Conservation (phyloP, 139 green algal species). For the Tetraselmis chui region DNA sequence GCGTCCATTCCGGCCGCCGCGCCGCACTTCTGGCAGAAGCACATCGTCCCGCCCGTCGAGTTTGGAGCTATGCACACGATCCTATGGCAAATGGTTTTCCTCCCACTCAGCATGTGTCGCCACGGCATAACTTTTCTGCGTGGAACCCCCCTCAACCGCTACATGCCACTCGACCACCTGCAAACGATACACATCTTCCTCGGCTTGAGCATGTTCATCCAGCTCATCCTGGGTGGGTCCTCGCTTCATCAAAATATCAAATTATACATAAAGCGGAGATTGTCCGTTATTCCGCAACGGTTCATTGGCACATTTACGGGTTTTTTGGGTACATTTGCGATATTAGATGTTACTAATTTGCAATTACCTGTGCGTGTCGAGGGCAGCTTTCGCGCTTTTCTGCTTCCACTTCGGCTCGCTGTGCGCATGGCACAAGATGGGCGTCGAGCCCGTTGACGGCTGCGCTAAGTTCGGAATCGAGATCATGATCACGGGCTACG, state of each 20-base stretch:
- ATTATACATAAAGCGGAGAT: too few relatives aligned
- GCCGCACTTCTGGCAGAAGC: background rate
- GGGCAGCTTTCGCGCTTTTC: background rate
- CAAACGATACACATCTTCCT: background rate
- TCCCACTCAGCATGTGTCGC: background rate
- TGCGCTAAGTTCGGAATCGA: background rate
- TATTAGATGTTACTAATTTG: too few relatives aligned
- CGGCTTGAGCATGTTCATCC: background rate
- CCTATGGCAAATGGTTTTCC: background rate
- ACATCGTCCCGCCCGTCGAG: background rate
- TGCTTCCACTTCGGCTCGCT: background rate
- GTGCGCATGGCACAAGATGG: background rate
- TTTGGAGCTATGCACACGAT: background rate
- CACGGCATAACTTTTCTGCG: background rate
- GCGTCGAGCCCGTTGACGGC: background rate
- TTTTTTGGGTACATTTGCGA: too few relatives aligned
- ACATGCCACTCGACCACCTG: background rate
- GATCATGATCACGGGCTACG: background rate
- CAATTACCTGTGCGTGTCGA: too few relatives aligned
- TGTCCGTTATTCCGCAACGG: too few relatives aligned
- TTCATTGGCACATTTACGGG: too few relatives aligned
- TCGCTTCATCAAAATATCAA: too few relatives aligned
- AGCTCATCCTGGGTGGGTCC: background rate
- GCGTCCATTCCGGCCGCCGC: background rate
- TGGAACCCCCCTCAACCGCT: background rate